phyloP scores from a whole-genome alignment of 768 basidiomycete genomes.

The Amyloporia xantha region DNA sequence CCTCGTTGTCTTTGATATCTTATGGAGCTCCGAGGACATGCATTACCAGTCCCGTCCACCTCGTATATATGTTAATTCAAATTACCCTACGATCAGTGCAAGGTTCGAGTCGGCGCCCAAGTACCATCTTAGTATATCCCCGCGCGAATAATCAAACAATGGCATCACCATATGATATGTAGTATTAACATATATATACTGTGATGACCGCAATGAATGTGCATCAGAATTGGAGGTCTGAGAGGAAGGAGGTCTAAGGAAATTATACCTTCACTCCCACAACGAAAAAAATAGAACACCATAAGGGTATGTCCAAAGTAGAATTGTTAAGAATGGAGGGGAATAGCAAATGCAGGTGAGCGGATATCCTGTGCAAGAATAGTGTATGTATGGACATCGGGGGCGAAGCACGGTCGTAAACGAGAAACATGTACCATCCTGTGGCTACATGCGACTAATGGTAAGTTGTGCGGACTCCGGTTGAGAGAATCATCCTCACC shows the following conservation, averaged over 20 bases:
- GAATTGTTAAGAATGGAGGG: not conserved
- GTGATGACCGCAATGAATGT: not conserved
- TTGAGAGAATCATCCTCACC: too few relatives aligned
- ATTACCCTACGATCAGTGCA: too few relatives aligned
- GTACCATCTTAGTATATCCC: not conserved
- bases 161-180: not conserved
- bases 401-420: not conserved
- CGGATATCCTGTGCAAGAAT: not conserved
- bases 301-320: not conserved
- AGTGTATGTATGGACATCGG: not conserved
- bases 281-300: not conserved
- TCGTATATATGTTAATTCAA: too few relatives aligned
- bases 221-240: not conserved
- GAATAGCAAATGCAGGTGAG: not conserved
- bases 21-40: too few relatives aligned
- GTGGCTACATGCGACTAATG: too few relatives aligned
- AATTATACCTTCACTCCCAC: not conserved
- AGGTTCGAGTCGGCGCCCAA: too few relatives aligned
- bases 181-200: not conserved
- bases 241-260: not conserved
- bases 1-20: too few relatives aligned
- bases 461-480: too few relatives aligned
- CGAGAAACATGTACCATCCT: not conserved
- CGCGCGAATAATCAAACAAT: not conserved
- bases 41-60: too few relatives aligned